Conservation (phyloP, 179 eudicot genomes). For the Heliamphora pulchella region DNA sequence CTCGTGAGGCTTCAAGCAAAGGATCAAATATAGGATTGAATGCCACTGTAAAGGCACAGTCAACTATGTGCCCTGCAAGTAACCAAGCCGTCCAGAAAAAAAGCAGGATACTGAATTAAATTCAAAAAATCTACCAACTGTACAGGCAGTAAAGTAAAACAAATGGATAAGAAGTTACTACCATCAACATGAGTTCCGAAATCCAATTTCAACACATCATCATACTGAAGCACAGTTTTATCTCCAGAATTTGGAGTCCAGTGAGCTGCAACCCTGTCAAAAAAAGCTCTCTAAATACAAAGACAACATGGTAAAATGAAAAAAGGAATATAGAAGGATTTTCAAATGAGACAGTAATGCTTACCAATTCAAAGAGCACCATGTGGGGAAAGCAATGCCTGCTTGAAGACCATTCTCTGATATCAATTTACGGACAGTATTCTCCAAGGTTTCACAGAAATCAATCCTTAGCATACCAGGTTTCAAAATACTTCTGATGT, state of each 20-base stretch:
- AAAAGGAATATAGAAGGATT: conserved; percentile 6
- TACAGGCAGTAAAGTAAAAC: background rate
- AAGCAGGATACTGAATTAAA: background rate
- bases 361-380: conserved; percentile 96
- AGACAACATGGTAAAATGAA: conserved; percentile 2
- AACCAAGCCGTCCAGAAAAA: conserved; percentile 7
- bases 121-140: background rate
- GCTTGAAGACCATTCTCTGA: conserved; percentile 95
- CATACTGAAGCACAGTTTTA: conserved; percentile 82
- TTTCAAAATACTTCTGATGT: conserved; percentile 71
- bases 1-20: conserved; percentile 80
- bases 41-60: conserved; percentile 94
- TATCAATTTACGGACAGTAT: conserved; percentile 79
- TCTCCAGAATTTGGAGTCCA: conserved; percentile 99
- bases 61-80: conserved; percentile 72
- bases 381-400: conserved; percentile 97
- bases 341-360: background rate
- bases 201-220: conserved; percentile 98
- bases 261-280: conserved; percentile 91
- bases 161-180: conserved; percentile 18
- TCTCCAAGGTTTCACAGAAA: conserved; percentile 91
- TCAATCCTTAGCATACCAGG: conserved; percentile 96
- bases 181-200: conserved; percentile 99
- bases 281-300: background rate
- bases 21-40: conserved; percentile 96